Conservation (phyloP, 331 rosid genomes). For the Prunus yedoensis region DNA sequence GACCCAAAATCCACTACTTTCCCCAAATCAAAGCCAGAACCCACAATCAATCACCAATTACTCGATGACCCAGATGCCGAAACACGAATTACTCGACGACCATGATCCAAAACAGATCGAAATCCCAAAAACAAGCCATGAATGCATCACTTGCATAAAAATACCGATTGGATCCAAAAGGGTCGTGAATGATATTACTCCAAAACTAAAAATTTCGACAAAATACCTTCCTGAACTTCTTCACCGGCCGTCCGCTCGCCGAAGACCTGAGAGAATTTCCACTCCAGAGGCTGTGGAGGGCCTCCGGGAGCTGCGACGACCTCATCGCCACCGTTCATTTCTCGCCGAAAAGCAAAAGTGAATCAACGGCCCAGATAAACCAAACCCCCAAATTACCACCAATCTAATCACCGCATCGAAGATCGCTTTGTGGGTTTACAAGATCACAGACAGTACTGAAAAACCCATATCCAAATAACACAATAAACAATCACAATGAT, state of each 20-base stretch:
- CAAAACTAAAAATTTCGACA: not conserved
- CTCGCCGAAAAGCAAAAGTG: constrained; percentile 11
- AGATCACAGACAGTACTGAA: constrained; percentile 56
- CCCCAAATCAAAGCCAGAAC: constrained; percentile 37
- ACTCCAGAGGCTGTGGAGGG: constrained; percentile 78
- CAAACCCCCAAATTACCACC: constrained; percentile 36
- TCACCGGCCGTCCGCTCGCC: constrained; percentile 99
- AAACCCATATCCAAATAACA: constrained; percentile 40
- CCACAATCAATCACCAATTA: constrained; percentile 44
- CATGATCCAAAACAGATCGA: constrained; percentile 70
- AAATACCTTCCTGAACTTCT: constrained; percentile 99
- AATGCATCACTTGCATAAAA: constrained; percentile 33
- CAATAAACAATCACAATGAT: constrained; percentile 35
- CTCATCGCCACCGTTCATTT: constrained; percentile 94
- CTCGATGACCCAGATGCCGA: constrained; percentile 37
- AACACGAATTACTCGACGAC: constrained; percentile 23
- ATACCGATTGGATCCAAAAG: constrained; percentile 67
- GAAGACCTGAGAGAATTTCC: constrained; percentile 99
- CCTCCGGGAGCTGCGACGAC: constrained; percentile 85
- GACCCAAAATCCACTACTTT: constrained; percentile 35
- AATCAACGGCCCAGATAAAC: constrained; percentile 48
- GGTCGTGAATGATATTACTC: not conserved
- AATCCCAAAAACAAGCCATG: constrained; percentile 59
- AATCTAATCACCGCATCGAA: constrained; percentile 72
- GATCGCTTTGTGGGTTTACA: constrained; percentile 64